Evolutionary conservation across 176 grass and related monocot genomes (phyloP), one percentile per base, ranked within the genome.

Genomic region (Carex littledalei): DNA sequence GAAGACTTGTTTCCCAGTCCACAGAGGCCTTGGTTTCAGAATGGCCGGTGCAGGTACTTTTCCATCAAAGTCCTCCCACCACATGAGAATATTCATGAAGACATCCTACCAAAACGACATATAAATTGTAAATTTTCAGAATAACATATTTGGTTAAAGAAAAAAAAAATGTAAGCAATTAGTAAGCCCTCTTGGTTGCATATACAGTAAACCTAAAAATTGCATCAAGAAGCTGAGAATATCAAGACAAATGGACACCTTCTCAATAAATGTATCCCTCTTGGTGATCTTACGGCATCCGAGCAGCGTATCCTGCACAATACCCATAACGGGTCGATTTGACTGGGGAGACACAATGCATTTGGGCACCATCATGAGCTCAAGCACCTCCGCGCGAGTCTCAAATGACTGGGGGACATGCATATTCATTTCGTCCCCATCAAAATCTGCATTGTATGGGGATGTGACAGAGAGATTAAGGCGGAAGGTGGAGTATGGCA

Each of bases 391-490:
- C 47, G 95, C 89, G 74, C 95, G 91, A n/a, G 95, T 93, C 90
- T 98, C 95, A 86, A 98, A 98, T 13, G 95, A 95, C 82, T 95
- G 93, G 2, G 95, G 95, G 49, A 98, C 93, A 90, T 98, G 95
- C 95, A 98, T 98, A 85, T 98, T 98, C 95, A 98, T 98, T 87
- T 98, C 95, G 86, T 98, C 95, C 50, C 95, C 95, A 3, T 98
- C 95, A 85, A 98, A 98, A 89, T 98, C 95, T 79, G 95, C 95
- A 95, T 98, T 98, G 78, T 98, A 98, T 47, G 95, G 95, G 55
- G 95, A 98, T 64, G 95, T 98, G 56, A 98, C 95, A 12, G 95
- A 98, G 52, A 98, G 78, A 53, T 98, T 98, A 32, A 98, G 82
- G 22, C 93, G 91, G 54, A 98, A 98, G 87, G 93, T 98, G 72